These are phyloP conservation scores for Saccharomycopsis sp. DNA, from an alignment of 805 yeast species.

Conservation along the genomic window DNA sequence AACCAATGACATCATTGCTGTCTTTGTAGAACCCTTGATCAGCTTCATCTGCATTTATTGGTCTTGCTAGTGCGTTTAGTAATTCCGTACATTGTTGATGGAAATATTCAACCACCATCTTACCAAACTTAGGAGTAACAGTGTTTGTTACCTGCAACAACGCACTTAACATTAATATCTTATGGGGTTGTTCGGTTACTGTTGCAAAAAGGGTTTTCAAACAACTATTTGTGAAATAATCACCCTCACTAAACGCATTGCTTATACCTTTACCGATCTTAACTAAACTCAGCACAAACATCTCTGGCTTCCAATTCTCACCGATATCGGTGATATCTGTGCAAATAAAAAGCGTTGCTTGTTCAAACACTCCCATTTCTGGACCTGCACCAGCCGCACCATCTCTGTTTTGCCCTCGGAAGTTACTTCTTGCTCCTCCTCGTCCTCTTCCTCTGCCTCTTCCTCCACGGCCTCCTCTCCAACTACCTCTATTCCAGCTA, in stretches of 20 bases:
- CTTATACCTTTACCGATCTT: conserved; percentile 62
- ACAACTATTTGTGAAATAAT: conserved; percentile 54
- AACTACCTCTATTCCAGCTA: not conserved
- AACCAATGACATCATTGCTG: conserved; percentile 34
- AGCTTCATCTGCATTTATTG: conserved; percentile 33
- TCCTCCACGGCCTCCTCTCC: not conserved
- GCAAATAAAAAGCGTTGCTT: not conserved
- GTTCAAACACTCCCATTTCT: not conserved
- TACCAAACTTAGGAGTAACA: conserved; percentile 58
- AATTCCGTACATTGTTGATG: conserved; percentile 56
- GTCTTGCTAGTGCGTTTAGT: conserved; percentile 37
- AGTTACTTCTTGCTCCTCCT: not conserved
- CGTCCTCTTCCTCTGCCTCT: not conserved
- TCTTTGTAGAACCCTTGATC: conserved; percentile 8
- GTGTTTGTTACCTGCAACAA: conserved; percentile 62
- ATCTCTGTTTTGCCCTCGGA: not conserved
- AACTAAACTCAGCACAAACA: conserved; percentile 35
- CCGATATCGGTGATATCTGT: conserved; percentile 3
- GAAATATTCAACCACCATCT: conserved; percentile 59
- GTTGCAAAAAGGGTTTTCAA: conserved; percentile 55
- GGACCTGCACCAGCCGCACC: not conserved
- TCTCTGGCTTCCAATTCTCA: not conserved
- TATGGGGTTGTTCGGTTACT: conserved; percentile 86
- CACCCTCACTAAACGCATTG: conserved; percentile 58
- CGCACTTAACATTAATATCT: conserved; percentile 64